Evolutionary conservation across 331 rosid genomes (phyloP).

Genomic region (Acacia concinna): DNA sequence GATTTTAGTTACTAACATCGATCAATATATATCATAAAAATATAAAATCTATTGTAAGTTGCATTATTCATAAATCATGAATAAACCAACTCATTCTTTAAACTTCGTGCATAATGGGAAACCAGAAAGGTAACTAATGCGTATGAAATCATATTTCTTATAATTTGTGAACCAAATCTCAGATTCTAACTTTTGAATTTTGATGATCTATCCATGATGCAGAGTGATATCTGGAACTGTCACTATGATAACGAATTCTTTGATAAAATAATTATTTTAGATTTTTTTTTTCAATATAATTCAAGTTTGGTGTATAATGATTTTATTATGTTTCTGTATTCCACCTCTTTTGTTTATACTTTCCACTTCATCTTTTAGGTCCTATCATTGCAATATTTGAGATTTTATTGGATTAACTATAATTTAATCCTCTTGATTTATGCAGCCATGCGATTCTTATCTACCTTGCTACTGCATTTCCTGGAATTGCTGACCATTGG

Average conservation of each 20-base stretch:
- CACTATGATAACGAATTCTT: neutral
- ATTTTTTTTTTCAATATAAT: neutral
- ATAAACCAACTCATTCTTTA: neutral
- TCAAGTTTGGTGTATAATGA: neutral
- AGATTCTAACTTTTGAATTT: neutral
- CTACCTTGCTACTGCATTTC: slow-evolving; percentile 76
- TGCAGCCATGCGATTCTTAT: slow-evolving; percentile 86
- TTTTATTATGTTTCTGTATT: neutral
- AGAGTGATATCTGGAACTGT: neutral
- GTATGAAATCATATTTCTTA: neutral
- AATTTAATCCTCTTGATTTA: slow-evolving; percentile 21
- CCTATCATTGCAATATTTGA: neutral
- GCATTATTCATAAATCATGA: neutral
- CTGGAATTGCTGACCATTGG: slow-evolving; percentile 83
- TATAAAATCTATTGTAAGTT: neutral
- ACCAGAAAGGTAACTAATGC: neutral
- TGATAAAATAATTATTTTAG: neutral
- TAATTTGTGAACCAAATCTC: neutral
- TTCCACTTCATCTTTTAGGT: too few species aligned
- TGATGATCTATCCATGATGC: neutral
- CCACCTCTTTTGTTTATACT: neutral
- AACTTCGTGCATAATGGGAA: neutral
- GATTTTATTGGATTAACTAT: neutral
- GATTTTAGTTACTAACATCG: neutral
- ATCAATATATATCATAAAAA: too few species aligned